Conservation (phyloP, 768 basidiomycete species). For the Russula abietina region DNA sequence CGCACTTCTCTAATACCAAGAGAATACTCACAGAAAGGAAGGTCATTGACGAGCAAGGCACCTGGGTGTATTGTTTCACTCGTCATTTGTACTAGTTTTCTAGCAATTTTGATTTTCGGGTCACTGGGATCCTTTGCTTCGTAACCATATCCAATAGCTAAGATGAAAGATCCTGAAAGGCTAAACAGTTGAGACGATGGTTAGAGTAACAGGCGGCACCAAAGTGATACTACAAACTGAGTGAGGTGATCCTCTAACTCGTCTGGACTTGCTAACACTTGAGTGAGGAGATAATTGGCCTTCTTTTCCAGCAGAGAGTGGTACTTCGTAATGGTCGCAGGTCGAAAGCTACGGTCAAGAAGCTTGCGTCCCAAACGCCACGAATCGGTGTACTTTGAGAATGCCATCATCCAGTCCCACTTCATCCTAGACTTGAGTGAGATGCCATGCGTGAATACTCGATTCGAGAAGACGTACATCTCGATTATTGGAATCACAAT, state of each 20-base stretch:
- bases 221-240: background rate
- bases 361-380: background rate
- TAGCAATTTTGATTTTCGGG: background rate
- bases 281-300: background rate
- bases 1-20: no score
- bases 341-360: background rate
- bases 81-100: background rate
- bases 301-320: background rate
- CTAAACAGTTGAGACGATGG: background rate
- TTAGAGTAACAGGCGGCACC: background rate
- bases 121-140: background rate
- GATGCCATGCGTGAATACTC: background rate
- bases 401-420: background rate
- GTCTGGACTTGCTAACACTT: background rate
- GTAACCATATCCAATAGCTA: constrained; percentile 7
- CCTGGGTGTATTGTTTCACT: background rate
- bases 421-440: background rate
- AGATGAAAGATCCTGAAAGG: background rate
- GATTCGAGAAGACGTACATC: background rate
- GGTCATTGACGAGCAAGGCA: constrained; percentile 12
- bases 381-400: background rate
- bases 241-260: background rate
- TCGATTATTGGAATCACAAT: background rate
- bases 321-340: background rate
- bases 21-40: constrained; percentile 9